Base-by-base conservation (phyloP, 2,329 filamentous ascomycete species). In the Simplicillium sp. region DNA sequence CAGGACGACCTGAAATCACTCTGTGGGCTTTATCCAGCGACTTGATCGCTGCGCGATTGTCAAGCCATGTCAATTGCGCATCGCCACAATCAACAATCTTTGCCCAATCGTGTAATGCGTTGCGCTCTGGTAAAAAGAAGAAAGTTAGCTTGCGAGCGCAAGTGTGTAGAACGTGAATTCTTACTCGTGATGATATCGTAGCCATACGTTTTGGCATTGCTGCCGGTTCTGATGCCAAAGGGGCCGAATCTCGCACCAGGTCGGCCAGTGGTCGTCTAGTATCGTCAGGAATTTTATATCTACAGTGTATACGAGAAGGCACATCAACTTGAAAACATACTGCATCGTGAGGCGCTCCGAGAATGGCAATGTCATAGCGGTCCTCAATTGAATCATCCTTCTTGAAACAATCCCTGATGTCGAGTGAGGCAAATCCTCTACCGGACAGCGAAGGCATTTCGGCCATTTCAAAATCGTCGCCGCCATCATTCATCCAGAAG, bases 31-130 rank as follows among this genome's bases (percentile, higher is more conserved):
- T 44, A 16, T 52, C 48, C 18, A 53, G 48, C 3, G 48, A 46
- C 40, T 44, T 51, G 31, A 53, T 37, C 2, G 51, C 42, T 12
- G 36, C 42, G 1, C 48, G 41, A 20, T 53, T 53, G 38, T 51
- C 51, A 13, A 52, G 46, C 42, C 45, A 47, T 0, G 46, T 46
- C 35, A 51, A 46, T 4, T 41, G 42, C 13, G 48, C 48, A 56
- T 94, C 87, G 37, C 87, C 87, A 59, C 87, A 94, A 65, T 94
- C 87, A 36, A 88, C 67, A 42, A 92, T 75, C 32, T 67, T 78
- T 1, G 85, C 84, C 83, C 84, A 90, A 15, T 51, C 48, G 11
- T 37, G 40, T 11, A 53, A 37, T 1, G 49, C 41, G 32, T 54
- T 46, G 12, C 43, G 42, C 13, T 43, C 49, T 51, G 13, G n/a